phyloP scores from a whole-genome alignment of 2,329 filamentous ascomycete genomes.

The Tetracladium maxilliforme region DNA sequence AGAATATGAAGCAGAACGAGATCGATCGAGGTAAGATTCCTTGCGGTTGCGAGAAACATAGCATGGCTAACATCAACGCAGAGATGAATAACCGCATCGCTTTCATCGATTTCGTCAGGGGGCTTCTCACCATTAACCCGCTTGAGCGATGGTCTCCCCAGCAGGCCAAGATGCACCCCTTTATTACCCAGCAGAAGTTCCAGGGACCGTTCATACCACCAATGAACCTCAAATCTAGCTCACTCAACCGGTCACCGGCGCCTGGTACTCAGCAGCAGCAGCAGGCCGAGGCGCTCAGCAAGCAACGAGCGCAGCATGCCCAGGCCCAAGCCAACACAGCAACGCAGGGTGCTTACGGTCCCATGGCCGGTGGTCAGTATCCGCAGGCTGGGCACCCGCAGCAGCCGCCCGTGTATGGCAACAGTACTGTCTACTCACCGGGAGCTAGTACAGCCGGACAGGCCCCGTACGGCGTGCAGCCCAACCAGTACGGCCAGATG shows the following conservation, averaged over 20 bases:
- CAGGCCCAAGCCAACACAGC: conserved; percentile 27
- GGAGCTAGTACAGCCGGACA: conserved; percentile 31
- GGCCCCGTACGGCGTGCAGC: conserved; percentile 65
- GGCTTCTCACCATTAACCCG: conserved; percentile 85
- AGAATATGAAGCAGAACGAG: conserved; percentile 98
- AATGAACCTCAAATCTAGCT: conserved; percentile 87
- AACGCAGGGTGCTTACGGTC: conserved; percentile 12
- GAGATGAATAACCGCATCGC: conserved; percentile 98
- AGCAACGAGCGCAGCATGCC: conserved; percentile 67
- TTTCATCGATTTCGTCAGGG: conserved; percentile 96
- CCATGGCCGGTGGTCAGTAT: conserved; percentile 31
- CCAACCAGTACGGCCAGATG: conserved; percentile 59
- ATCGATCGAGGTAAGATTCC: conserved; percentile 71
- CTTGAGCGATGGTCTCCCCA: conserved; percentile 95
- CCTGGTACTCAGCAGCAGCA: conserved; percentile 93
- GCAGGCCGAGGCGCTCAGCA: conserved; percentile 85
- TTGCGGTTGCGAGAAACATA: conserved; percentile 3
- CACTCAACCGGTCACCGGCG: conserved; percentile 73
- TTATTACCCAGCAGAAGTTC: conserved; percentile 97
- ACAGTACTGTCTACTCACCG: conserved; percentile 70
- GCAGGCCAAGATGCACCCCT: conserved; percentile 92
- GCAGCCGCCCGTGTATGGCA: conserved; percentile 60
- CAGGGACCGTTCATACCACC: conserved; percentile 92
- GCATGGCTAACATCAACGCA: conserved; percentile 20
- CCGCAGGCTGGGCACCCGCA: conserved; percentile 27